Evolutionary conservation across 495 filamentous ascomycete species (phyloP).

Genomic region (Hypoxylon perforatum): DNA sequence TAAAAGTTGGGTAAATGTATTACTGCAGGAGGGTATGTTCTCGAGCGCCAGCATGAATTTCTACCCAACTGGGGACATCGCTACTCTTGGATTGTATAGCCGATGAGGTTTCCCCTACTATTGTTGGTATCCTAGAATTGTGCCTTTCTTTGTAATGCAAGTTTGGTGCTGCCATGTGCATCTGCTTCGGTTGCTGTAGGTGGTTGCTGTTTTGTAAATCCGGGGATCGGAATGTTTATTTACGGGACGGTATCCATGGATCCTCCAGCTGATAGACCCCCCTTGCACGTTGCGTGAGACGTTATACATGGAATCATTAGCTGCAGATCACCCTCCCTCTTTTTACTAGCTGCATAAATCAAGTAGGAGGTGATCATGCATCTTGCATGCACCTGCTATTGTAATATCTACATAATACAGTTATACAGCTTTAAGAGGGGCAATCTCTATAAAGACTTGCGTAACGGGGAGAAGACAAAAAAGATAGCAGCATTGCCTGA

Average conservation of each 20-base stretch:
- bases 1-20: conserved; percentile 17
- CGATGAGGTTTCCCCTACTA: conserved; percentile 3
- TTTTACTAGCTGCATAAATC: too few relatives aligned
- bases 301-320: too few relatives aligned
- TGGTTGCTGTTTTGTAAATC: conserved; percentile 41
- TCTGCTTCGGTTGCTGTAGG: conserved; percentile 3
- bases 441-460: too few relatives aligned
- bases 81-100: not conserved
- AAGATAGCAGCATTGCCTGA: too few relatives aligned
- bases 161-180: conserved; percentile 34
- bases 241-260: conserved; percentile 24
- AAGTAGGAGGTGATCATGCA: too few relatives aligned
- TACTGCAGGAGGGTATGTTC: not conserved
- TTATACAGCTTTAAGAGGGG: too few relatives aligned
- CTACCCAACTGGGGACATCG: conserved; percentile 23
- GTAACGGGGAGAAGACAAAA: too few relatives aligned
- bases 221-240: conserved; percentile 47
- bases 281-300: conserved; percentile 12
- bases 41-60: not conserved
- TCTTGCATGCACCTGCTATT: too few relatives aligned
- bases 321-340: not conserved
- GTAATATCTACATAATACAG: too few relatives aligned
- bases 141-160: conserved; percentile 23
- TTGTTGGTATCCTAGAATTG: conserved; percentile 23
- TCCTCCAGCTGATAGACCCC: conserved; percentile 23